These are phyloP conservation scores for Fallopia convolvulus DNA, from an alignment of 148 eudicot species.

Conservation along the genomic window DNA sequence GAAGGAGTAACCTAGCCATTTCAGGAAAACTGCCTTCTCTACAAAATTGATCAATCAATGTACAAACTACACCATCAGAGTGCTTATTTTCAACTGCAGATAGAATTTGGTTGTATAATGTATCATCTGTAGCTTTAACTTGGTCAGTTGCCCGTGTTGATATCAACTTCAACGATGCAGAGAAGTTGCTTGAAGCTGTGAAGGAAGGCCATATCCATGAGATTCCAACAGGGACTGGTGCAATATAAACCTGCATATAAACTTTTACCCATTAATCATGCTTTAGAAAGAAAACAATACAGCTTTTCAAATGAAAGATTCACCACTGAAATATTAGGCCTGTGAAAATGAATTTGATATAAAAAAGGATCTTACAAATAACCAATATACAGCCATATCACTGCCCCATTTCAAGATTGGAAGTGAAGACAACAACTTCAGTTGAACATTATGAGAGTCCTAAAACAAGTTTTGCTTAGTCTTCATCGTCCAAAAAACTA, in stretches of 20 bases:
- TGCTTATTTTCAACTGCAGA: conserved; percentile 23
- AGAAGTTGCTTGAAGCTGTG: conserved; percentile 18
- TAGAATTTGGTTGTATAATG: conserved; percentile 32
- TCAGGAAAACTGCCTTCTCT: conserved; percentile 26
- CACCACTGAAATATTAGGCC: background rate
- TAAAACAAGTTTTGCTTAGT: background rate
- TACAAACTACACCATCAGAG: conserved; percentile 30
- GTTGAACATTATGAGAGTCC: background rate
- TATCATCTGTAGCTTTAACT: conserved; percentile 31
- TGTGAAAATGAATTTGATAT: background rate
- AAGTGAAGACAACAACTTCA: background rate
- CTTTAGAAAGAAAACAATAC: background rate
- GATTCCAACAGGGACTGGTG: conserved; percentile 33
- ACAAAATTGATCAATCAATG: conserved; percentile 43
- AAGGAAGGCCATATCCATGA: conserved; percentile 28
- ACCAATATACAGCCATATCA: background rate
- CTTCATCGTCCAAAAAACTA: background rate
- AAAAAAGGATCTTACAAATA: background rate
- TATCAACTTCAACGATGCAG: conserved; percentile 21
- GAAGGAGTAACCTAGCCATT: conserved; percentile 34
- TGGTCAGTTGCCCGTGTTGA: conserved; percentile 38
- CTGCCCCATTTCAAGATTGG: background rate
- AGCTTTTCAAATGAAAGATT: background rate
- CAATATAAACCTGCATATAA: conserved; percentile 35
- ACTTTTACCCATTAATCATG: conserved; percentile 20